These are phyloP conservation scores for Termitomyces sp. DNA, from an alignment of 768 basidiomycete species.

Conservation along the genomic window DNA sequence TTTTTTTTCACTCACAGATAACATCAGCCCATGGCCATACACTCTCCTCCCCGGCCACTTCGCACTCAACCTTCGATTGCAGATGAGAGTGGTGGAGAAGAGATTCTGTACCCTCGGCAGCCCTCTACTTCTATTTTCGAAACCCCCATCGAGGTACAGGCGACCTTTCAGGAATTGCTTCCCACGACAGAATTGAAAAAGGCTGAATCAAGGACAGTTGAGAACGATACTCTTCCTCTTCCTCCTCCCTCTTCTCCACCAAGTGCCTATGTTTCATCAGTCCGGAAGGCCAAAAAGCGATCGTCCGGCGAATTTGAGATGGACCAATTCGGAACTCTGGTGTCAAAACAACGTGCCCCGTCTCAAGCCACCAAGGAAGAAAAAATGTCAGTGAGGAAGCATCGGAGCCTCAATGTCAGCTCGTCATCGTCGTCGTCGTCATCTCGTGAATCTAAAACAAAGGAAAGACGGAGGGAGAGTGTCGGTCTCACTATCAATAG, in stretches of 20 bases:
- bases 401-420: constrained; percentile 64
- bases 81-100: constrained; percentile 86
- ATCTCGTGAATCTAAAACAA: constrained; percentile 38
- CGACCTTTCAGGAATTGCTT: constrained; percentile 17
- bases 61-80: constrained; percentile 61
- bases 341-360: constrained; percentile 46
- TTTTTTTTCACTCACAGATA: constrained; percentile 2
- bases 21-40: constrained; percentile 36
- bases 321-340: constrained; percentile 60
- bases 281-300: constrained; percentile 62
- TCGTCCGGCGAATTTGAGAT: constrained; percentile 81
- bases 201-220: constrained; percentile 23
- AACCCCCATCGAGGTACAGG: constrained; percentile 17
- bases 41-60: constrained; percentile 41
- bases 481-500: constrained; percentile 35
- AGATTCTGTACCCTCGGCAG: constrained; percentile 82
- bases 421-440: constrained; percentile 27
- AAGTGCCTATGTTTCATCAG: constrained; percentile 50
- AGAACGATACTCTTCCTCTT: constrained; percentile 13
- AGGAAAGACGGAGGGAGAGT: constrained; percentile 54
- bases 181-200: constrained; percentile 23
- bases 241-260: constrained; percentile 46
- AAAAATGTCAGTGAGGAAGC: constrained; percentile 49
- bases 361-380: constrained; percentile 40
- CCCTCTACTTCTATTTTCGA: constrained; percentile 22